Base-by-base conservation (phyloP, 2,329 filamentous ascomycete species). In the Microascus cirrosus region DNA sequence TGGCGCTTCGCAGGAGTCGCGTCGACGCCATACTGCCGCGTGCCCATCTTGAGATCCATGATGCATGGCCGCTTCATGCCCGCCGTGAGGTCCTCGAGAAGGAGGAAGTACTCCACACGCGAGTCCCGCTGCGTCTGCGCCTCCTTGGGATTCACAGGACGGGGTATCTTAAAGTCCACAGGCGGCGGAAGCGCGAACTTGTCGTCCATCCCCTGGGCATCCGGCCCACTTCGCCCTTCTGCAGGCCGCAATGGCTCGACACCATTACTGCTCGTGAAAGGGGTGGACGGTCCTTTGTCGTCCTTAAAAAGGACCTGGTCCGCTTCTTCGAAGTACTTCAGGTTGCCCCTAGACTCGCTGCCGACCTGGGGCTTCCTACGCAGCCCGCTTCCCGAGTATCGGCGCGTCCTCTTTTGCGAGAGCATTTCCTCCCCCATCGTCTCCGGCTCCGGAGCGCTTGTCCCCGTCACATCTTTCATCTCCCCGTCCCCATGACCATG, bases 41-140 rank as follows among this genome's bases (percentile, higher is more conserved):
- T 99, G 22, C 94, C 94, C 94, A 99, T 99, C 70, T 99, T 99
- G 61, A 99, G 77, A 68, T 99, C 94, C 71, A 99, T 87, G 60
- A 99, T 95, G 72, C 94, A 97, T 5, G 94, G 94, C 55, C 89
- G 85, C 68, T 90, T 92, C 94, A 99, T 97, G 36, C 93, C 93
- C 1, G 93, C 89, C 1, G 94, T 99, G 54, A 99, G 80, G 69
- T 99, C 94, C 71, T 99, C 94, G 11, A 99, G 76, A 1, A 99
- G 78, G 15, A 99, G 76, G 68, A 99, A 99, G 68, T 93, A 95
- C 65, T 96, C 90, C 4, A 95, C 89, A 35, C 93, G 85, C 2
- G 77, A 78, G 59, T 82, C 78, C 15, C 73, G 74, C 53, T 81
- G 79, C 12, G 78, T 80, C 65, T 89, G 85, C 1, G 87, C 87